A percentile compares a stretch with the other conserved stretches of the same genome.
phyloP scores from a whole-genome alignment of 2,329 filamentous ascomycete species.

The Setomelanomma holmii region DNA sequence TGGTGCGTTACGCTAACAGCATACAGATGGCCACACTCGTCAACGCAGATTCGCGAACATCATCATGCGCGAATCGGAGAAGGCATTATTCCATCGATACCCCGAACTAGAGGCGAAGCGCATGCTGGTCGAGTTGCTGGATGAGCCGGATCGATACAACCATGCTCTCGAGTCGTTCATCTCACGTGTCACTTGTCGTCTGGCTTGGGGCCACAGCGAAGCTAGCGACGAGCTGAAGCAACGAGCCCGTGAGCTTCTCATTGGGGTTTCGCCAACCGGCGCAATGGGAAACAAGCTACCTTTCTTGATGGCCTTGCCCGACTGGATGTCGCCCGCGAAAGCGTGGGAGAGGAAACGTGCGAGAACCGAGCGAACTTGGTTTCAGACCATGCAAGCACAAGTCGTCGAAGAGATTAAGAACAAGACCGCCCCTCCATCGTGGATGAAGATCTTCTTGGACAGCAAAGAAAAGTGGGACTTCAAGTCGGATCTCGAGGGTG shows the following conservation, averaged over 20 bases:
- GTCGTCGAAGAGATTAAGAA: constrained; percentile 46
- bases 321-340: constrained; percentile 52
- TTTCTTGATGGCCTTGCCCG: constrained; percentile 54
- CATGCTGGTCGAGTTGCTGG: constrained; percentile 53
- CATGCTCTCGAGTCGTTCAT: constrained; percentile 55
- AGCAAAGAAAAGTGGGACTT: constrained; percentile 51
- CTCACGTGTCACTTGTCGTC: constrained; percentile 54
- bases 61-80: constrained; percentile 55
- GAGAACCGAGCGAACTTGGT: constrained; percentile 53
- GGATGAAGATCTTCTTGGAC: constrained; percentile 54
- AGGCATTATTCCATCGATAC: constrained; percentile 51
- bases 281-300: constrained; percentile 55
- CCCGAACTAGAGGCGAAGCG: constrained; percentile 55
- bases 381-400: constrained; percentile 53
- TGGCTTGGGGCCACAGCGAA: constrained; percentile 55
- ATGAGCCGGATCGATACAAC: constrained; percentile 53
- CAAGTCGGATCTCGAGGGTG: constrained; percentile 53
- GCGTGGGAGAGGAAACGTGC: constrained; percentile 54
- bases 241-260: constrained; percentile 54
- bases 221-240: constrained; percentile 57
- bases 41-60: constrained; percentile 55
- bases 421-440: constrained; percentile 47
- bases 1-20: constrained; percentile 19
- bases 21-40: constrained; percentile 48
- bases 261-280: constrained; percentile 56